Evolutionary conservation across 2,329 filamentous ascomycete species (phyloP), one percentile per base, ranked within the genome.

Genomic region (Colletotrichum siamense): DNA sequence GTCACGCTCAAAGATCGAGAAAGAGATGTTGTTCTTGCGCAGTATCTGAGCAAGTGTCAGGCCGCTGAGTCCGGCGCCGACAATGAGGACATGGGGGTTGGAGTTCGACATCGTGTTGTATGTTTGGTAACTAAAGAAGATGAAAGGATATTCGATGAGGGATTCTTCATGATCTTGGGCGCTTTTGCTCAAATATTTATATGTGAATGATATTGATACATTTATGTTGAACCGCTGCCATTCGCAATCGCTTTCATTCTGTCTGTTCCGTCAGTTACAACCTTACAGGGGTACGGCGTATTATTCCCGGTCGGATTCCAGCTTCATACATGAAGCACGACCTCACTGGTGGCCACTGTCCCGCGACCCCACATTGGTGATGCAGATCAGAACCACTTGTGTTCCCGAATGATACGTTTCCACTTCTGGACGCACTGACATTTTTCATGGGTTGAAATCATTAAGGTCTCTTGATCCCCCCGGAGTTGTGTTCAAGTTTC

Each of bases 1-100:
- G 26, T 61, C 57, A 30, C 57, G 57, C 24, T 61, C 57, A n/a
- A 61, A 61, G 9, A 61, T 32, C 8, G 57, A 61, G 28, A 61
- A 61, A 1, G 57, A 61, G 7, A 61, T 12, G 18, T 30, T 30
- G 26, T 61, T 32, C 9, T 61, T 32, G 26, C 57, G 57, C 24
- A 61, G 26, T 13, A 61, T 61, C 28, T 61, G 57, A 12, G 24
- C 57, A 18, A 61, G 57, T n/a, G 57, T 61, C 24, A 61, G 57
- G 57, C 57, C 57, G 57, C 57, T 61, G 16, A 61, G 57, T 0
- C 57, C 57, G 18, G 57, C 57, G 0, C 57, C 57, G 3, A 30
- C 57, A 8, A 61, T 61, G 3, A 61, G 57, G 24, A 61, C 3
- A 32, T 61, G 57, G 16, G 26, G 57, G 2, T 30, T 32, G 5